Base-by-base conservation (phyloP, 2,329 filamentous ascomycete species). In the Rutstroemia sp. region DNA sequence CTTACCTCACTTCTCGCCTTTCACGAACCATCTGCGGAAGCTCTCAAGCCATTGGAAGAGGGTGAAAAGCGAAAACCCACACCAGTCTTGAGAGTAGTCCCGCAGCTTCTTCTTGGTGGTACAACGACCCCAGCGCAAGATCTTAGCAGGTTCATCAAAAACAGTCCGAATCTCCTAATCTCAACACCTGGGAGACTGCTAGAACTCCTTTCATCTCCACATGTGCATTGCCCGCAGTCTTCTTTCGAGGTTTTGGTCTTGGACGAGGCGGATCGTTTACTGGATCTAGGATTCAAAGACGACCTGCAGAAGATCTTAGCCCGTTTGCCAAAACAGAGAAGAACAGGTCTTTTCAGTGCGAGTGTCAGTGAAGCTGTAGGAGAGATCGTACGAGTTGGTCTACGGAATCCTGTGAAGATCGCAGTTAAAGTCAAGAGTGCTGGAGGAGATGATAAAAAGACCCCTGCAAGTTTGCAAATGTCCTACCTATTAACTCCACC, bases 361-460 rank as follows among this genome's bases (percentile, higher is more conserved):
- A 95, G 88, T 66, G 88, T 99, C n/a, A 94, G 88, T 65, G 94
- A 97, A 68, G 94, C 94, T 1, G 89, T 99, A 0, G 86, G 92
- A 60, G 89, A 96, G 69, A 87, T 99, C 54, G 91, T 99, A 52
- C 82, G 92, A 38, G 90, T 96, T 7, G 94, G 94, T 19, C 75
- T 97, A 62, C 81, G 94, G 39, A 97, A 99, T 71, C 94, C 94
- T 0, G 92, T 96, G 65, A 95, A 95, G 68, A 90, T 99, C 59
- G 87, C 89, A 10, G 94, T 97, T 51, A 94, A 92, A 65, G 94
- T 99, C 53, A 94, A 92, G 72, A 84, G 82, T 72, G 75, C 82
- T 75, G 77, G 77, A 19, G 89, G 88, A 19, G 84, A 92, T 61
- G 92, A 97, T 69, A 87, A 92, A 68, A 84, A 86, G 61, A 97